Conservation (phyloP, 371 early-diverging fungal genomes). For the Haplosporangium sp. region DNA sequence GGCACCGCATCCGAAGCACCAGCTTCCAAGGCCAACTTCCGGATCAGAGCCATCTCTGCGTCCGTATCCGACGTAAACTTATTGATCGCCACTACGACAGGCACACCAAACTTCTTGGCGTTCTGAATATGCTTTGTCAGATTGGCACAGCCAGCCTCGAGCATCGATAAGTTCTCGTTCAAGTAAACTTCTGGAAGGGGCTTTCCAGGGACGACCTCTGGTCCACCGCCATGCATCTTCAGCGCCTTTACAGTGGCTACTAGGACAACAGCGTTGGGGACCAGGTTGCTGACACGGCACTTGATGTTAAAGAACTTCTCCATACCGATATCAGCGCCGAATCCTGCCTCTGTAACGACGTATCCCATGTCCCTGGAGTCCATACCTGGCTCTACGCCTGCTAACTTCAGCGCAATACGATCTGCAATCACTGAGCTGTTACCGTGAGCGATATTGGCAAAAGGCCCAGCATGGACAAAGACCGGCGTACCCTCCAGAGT, state of each 20-base stretch:
- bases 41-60: slow-evolving; percentile 88
- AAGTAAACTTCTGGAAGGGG: slow-evolving; percentile 90
- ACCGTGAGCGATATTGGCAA: slow-evolving; percentile 98
- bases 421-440: slow-evolving; percentile 96
- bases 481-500: slow-evolving; percentile 97
- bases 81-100: slow-evolving; percentile 96
- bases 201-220: slow-evolving; percentile 93
- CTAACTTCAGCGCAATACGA: slow-evolving; percentile 92
- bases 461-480: slow-evolving; percentile 98
- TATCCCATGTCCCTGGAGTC: slow-evolving; percentile 80
- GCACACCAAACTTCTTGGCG: slow-evolving; percentile 88
- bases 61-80: slow-evolving; percentile 89
- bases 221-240: slow-evolving; percentile 98
- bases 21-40: slow-evolving; percentile 76
- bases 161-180: slow-evolving; percentile 85
- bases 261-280: slow-evolving; percentile 93
- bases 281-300: slow-evolving; percentile 89
- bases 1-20: slow-evolving; percentile 91
- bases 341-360: slow-evolving; percentile 97
- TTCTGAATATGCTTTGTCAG: slow-evolving; percentile 91
- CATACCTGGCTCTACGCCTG: slow-evolving; percentile 73
- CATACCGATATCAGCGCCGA: slow-evolving; percentile 99
- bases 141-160: slow-evolving; percentile 88
- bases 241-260: slow-evolving; percentile 96
- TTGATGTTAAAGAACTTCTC: slow-evolving; percentile 99